phyloP scores from a whole-genome alignment of 2,329 filamentous ascomycete species.

The Whalleya microplaca region DNA sequence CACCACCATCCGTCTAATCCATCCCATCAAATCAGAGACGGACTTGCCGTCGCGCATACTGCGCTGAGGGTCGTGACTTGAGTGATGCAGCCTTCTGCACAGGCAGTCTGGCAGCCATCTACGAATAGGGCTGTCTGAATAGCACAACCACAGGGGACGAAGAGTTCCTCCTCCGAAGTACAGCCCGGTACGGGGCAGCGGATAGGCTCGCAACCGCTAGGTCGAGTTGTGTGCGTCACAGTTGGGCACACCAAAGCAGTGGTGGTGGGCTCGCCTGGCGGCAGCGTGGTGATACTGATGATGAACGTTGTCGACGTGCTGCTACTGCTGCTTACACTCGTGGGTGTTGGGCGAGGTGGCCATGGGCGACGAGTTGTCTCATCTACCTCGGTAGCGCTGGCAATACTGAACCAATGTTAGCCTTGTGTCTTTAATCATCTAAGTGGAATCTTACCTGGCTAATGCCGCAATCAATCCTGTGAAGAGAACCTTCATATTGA shows the following conservation, averaged over 20 bases:
- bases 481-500: constrained; percentile 29
- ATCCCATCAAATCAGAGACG: neutral
- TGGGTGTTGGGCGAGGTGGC: constrained; percentile 8
- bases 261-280: constrained; percentile 21
- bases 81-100: constrained; percentile 39
- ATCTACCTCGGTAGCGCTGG: constrained; percentile 3
- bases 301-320: constrained; percentile 28
- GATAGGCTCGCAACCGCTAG: constrained; percentile 37
- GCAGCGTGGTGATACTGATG: constrained; percentile 33
- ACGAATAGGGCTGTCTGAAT: constrained; percentile 41
- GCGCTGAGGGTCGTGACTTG: constrained; percentile 36
- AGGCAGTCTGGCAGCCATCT: constrained; percentile 40
- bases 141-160: constrained; percentile 41
- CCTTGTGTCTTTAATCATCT: neutral
- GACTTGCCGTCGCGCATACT: constrained; percentile 24
- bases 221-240: constrained; percentile 39
- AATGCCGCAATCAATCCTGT: constrained; percentile 24
- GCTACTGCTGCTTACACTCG: constrained; percentile 20
- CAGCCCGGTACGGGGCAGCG: constrained; percentile 43
- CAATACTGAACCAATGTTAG: constrained; percentile 14
- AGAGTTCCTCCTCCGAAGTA: constrained; percentile 33
- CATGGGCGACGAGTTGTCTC: constrained; percentile 3
- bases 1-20: neutral
- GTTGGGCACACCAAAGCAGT: constrained; percentile 38
- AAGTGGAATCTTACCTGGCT: constrained; percentile 23